Conservation (phyloP, 2,329 filamentous ascomycete genomes). For the Neonectria punicea region DNA sequence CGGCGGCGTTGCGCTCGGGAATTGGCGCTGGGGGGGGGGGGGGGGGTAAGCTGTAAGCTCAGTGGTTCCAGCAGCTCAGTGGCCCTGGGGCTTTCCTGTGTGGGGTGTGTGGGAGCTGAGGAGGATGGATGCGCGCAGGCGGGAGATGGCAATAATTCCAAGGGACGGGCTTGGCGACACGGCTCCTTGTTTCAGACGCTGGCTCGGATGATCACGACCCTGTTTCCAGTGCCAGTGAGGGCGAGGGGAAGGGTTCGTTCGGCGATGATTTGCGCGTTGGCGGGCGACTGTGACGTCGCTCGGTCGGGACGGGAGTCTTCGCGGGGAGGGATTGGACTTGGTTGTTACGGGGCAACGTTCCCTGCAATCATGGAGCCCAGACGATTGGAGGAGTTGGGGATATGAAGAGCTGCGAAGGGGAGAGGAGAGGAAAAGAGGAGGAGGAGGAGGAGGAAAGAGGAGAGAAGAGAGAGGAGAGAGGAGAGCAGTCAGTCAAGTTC, state of each 20-base stretch:
- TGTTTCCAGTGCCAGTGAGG: constrained; percentile 11
- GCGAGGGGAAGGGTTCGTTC: background rate
- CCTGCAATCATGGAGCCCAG: constrained; percentile 5
- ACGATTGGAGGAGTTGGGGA: background rate
- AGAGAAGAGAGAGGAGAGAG: background rate
- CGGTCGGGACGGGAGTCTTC: background rate
- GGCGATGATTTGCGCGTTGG: background rate
- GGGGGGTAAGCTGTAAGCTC: background rate
- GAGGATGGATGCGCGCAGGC: constrained; percentile 1
- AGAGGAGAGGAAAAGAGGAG: background rate
- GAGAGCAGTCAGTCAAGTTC: background rate
- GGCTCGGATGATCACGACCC: constrained; percentile 20
- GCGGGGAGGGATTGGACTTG: background rate
- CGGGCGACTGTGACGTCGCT: constrained; percentile 5
- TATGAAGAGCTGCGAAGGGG: background rate
- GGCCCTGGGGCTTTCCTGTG: constrained; percentile 10
- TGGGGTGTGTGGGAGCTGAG: constrained; percentile 12
- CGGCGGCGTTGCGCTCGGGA: too few relatives aligned
- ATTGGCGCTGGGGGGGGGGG: constrained; percentile 18
- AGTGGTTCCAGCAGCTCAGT: constrained; percentile 16
- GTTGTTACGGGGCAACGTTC: background rate
- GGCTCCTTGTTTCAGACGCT: constrained; percentile 25
- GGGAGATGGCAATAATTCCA: constrained; percentile 17
- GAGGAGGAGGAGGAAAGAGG: background rate
- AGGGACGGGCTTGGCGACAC: constrained; percentile 15